A percentile compares a stretch with the other conserved stretches of the same genome.
Conservation (phyloP, 768 basidiomycete species). For the Termitomyces sp. region DNA sequence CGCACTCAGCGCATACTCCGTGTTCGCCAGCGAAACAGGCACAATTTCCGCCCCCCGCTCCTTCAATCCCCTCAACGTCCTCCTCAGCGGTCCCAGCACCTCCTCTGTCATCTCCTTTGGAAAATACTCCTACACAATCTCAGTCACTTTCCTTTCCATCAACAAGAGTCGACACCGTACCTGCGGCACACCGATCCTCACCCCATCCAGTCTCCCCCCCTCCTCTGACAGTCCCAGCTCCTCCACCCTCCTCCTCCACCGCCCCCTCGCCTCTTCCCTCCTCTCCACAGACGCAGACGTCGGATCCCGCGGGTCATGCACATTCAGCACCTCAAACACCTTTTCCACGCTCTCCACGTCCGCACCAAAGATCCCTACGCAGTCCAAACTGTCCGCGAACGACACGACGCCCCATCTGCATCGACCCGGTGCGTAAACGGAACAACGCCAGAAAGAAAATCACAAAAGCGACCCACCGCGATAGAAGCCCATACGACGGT, state of each 20-base stretch:
- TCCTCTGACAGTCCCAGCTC: slow-evolving; percentile 1
- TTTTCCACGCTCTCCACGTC: slow-evolving; percentile 41
- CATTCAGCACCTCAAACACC: slow-evolving; percentile 65
- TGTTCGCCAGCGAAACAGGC: slow-evolving; percentile 69
- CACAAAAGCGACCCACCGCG: too few relatives aligned
- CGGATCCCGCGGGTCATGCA: slow-evolving; percentile 67
- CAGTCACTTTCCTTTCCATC: neutral
- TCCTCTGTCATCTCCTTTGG: slow-evolving; percentile 54
- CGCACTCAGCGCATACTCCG: slow-evolving; percentile 73
- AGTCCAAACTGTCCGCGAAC: slow-evolving; percentile 93
- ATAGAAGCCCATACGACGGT: slow-evolving; percentile 90
- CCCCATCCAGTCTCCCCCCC: slow-evolving; percentile 31
- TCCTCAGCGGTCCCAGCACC: slow-evolving; percentile 41
- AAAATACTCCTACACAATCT: slow-evolving; percentile 62
- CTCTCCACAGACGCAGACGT: slow-evolving; percentile 53
- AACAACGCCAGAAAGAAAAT: too few relatives aligned
- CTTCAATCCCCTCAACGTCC: slow-evolving; percentile 33
- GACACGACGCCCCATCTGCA: slow-evolving; percentile 84
- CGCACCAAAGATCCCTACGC: slow-evolving; percentile 76
- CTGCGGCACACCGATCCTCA: slow-evolving; percentile 74
- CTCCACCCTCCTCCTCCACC: slow-evolving; percentile 11
- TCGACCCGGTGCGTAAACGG: too few relatives aligned
- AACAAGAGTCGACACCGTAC: slow-evolving; percentile 25
- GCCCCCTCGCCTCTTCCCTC: slow-evolving; percentile 17
- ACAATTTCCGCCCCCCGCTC: slow-evolving; percentile 59